Evolutionary conservation across 495 filamentous ascomycete genomes (phyloP).

Genomic region (Staphylotrichum tortipilum): DNA sequence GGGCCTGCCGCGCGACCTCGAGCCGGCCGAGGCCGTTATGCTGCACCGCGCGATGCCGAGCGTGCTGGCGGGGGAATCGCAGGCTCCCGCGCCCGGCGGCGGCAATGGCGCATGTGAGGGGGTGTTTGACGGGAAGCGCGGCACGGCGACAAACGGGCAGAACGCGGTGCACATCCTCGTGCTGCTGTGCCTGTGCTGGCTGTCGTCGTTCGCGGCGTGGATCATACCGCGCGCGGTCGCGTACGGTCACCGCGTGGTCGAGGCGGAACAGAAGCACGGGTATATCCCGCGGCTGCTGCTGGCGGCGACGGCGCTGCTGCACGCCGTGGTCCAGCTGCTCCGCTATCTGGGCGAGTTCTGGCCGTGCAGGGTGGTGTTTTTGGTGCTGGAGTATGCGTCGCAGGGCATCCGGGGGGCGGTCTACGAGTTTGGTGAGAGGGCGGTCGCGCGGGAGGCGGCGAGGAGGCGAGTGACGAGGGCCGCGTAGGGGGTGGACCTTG

Average conservation of each 20-base stretch:
- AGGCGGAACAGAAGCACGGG: background rate
- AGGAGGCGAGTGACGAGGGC: background rate
- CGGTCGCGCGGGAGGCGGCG: background rate
- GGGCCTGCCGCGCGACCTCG: constrained; percentile 54
- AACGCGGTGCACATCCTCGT: constrained; percentile 4
- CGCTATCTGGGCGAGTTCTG: background rate
- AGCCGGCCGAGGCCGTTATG: constrained; percentile 34
- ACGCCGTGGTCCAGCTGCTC: background rate
- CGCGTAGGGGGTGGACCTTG: no score
- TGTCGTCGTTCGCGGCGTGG: constrained; percentile 7
- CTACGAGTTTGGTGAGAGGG: constrained; percentile 13
- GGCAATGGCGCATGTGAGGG: background rate
- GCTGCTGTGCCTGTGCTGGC: constrained; percentile 4
- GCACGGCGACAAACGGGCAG: background rate
- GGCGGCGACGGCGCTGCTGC: background rate
- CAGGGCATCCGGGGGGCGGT: constrained; percentile 15
- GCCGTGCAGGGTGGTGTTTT: background rate
- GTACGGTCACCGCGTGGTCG: background rate
- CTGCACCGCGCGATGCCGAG: constrained; percentile 42
- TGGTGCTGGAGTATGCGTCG: background rate
- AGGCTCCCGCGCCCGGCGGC: background rate
- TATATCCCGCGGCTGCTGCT: background rate
- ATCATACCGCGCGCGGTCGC: background rate
- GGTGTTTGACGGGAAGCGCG: background rate
- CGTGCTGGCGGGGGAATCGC: background rate